Base-by-base conservation (phyloP, 1,284 basidiomycete species). In the Ceratobasidium sp. region DNA sequence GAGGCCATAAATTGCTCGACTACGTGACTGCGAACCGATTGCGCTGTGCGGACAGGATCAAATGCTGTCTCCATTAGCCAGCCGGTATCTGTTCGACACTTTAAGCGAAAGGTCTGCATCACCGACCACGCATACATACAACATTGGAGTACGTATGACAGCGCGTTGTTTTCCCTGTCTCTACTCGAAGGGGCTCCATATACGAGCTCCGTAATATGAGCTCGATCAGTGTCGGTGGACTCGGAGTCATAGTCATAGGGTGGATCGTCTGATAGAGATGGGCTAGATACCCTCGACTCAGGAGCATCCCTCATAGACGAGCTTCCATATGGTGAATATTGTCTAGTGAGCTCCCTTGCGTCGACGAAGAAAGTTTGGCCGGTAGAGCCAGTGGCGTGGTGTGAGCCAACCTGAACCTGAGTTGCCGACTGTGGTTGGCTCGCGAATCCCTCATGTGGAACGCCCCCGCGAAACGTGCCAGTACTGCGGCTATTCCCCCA, bases 281-380 rank as follows among this genome's bases (percentile, higher is more conserved):
- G 71, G 28, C 61, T 54, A 56, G 77, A 75, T 42, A 71, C 61
- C 26, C 75, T 60, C 47, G 68, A 37, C n/a, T 68, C 76, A 26
- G 58, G 35, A 61, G 53, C 39, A 0, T 60, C 69, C 28, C 78
- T 31, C 31, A 39, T n/a, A 17, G 28, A 20, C 39, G 13, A 17
- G 13, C 13, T 28, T 15, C 31, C 33, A 3, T n/a, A 15, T 3
- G 56, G 15, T 15, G 33, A 2, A 35, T 58, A 58, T 31, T 11
- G 54, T 23, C 54, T 11, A 33, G 28, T 7, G 20, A 11, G 8
- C 26, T 6, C 33, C 5, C 8, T 35, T 1, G 2, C 7, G 8
- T 35, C 31, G 31, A 15, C 56, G 31, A 58, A n/a, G 31, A 33
- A n/a, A 2, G 2, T 58, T 20, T 58, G 56, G 31, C 35, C 28